Percentiles rank a stretch among this genome's conserved stretches.
Conservation (phyloP, 305 asterid genomes). For the Fraxinus sp. region DNA sequence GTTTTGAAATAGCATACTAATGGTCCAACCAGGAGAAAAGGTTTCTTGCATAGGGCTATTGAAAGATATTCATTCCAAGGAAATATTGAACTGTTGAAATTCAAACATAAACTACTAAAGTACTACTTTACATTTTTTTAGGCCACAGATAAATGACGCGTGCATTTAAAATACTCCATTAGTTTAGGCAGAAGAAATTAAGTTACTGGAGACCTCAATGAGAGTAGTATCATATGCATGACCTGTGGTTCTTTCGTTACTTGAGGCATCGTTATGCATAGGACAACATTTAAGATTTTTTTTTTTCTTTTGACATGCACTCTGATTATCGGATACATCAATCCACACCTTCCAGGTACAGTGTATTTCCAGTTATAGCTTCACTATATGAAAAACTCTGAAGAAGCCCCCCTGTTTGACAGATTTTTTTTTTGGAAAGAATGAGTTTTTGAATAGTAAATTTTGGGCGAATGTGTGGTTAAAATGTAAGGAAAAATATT, state of each 20-base stretch:
- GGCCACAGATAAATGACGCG: neutral
- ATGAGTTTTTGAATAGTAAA: neutral
- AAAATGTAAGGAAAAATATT: neutral
- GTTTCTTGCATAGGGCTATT: neutral
- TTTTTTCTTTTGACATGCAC: constrained; percentile 13
- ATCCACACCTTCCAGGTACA: constrained; percentile 9
- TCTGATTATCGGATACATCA: constrained; percentile 5
- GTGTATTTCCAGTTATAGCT: neutral
- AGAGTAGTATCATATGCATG: neutral
- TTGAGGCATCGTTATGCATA: constrained; percentile 10
- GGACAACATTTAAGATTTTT: neutral
- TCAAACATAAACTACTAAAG: neutral
- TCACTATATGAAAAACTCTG: neutral
- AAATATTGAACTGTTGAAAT: neutral
- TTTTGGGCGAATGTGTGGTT: neutral
- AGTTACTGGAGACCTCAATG: neutral
- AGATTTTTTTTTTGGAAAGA: neutral
- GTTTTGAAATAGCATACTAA: neutral
- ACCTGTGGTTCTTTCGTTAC: neutral
- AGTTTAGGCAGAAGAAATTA: neutral
- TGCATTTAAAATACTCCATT: neutral
- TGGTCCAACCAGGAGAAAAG: neutral
- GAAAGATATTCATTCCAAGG: neutral
- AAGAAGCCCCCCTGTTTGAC: neutral
- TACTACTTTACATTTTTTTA: neutral